Conservation (phyloP, 2,329 filamentous ascomycete genomes). For the Penicillium sp. region DNA sequence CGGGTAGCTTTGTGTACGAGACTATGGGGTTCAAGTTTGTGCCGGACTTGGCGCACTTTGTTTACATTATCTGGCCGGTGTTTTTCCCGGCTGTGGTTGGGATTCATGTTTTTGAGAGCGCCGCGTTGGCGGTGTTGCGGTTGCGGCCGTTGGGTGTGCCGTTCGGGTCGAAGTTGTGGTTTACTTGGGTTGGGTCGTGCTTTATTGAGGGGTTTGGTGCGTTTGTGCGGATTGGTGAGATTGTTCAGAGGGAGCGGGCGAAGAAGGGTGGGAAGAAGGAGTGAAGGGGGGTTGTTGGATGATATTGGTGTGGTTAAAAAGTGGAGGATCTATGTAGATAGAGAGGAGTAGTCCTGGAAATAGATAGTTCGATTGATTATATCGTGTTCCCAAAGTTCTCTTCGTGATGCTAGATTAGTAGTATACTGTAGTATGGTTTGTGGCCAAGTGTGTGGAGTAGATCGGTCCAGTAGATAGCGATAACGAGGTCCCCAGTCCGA, state of each 20-base stretch:
- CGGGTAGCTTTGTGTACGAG: slow-evolving; percentile 55
- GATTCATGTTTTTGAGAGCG: slow-evolving; percentile 68
- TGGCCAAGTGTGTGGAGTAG: not conserved
- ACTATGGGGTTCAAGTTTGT: slow-evolving; percentile 53
- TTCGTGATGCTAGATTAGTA: not conserved
- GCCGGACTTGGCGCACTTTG: slow-evolving; percentile 61
- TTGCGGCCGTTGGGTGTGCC: slow-evolving; percentile 57
- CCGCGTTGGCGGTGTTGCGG: slow-evolving; percentile 47
- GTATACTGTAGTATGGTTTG: not conserved
- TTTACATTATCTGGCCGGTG: slow-evolving; percentile 59
- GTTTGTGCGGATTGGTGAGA: slow-evolving; percentile 49
- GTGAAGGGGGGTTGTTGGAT: slow-evolving; percentile 9
- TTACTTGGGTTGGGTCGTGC: slow-evolving; percentile 54
- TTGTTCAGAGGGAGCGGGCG: slow-evolving; percentile 45
- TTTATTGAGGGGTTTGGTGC: slow-evolving; percentile 57
- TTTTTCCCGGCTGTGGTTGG: slow-evolving; percentile 62
- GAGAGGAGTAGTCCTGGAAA: not conserved
- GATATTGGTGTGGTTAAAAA: not conserved
- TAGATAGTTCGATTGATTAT: not conserved
- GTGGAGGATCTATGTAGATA: not conserved
- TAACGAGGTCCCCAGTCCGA: no score
- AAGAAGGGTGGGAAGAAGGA: slow-evolving; percentile 33
- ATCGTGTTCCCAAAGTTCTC: not conserved
- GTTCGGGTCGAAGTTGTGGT: slow-evolving; percentile 52
- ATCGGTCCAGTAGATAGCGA: not conserved